Conservation (phyloP, 2,329 filamentous ascomycete genomes). For the Epicoccum nigrum region DNA sequence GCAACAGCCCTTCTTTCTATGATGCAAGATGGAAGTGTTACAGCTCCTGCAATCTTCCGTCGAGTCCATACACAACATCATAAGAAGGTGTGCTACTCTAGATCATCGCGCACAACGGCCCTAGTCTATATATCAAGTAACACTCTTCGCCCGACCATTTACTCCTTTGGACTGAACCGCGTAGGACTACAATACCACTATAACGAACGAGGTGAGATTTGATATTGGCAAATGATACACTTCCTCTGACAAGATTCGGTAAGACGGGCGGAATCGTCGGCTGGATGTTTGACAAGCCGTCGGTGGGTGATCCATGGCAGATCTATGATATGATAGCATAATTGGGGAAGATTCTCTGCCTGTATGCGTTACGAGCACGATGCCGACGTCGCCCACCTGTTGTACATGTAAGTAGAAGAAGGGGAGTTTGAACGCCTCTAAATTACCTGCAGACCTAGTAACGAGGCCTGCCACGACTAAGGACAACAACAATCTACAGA, state of each 20-base stretch:
- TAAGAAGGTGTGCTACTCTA: slow-evolving; percentile 31
- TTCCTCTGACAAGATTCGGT: no score
- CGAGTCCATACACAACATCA: slow-evolving; percentile 23
- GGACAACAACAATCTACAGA: slow-evolving; percentile 6
- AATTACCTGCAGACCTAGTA: slow-evolving; percentile 13
- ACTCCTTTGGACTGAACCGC: background rate
- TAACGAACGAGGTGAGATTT: background rate
- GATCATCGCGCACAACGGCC: background rate
- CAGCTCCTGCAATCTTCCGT: slow-evolving; percentile 13
- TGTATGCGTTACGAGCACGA: slow-evolving; percentile 21
- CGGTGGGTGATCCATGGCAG: background rate
- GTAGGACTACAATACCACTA: background rate
- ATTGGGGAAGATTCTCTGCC: slow-evolving; percentile 8
- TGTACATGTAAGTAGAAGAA: slow-evolving; percentile 18
- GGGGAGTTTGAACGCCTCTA: slow-evolving; percentile 8
- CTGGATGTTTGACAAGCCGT: background rate
- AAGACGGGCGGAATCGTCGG: no score
- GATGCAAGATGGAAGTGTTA: background rate
- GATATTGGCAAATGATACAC: no score
- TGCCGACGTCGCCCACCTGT: slow-evolving; percentile 21
- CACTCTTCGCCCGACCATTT: background rate
- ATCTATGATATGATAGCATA: background rate
- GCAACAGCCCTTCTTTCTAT: no score
- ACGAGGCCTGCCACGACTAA: slow-evolving; percentile 15
- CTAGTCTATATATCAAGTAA: background rate